Evolutionary conservation across 306 rosid genomes (phyloP), one percentile per base, ranked within the genome.

Genomic region (Quercus cerris): DNA sequence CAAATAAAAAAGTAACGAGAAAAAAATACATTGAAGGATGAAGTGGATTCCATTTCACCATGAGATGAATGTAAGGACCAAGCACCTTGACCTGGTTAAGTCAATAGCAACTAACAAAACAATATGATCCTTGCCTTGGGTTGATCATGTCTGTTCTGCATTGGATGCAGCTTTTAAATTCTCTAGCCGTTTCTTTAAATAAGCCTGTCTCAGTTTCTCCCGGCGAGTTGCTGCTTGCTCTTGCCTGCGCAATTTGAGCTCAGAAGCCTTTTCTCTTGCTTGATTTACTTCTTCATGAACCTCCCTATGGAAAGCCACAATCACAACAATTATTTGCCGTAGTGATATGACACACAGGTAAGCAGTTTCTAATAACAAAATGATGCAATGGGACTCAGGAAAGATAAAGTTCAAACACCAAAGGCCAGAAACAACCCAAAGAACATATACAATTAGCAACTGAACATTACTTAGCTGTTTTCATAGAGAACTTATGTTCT

Each of bases 271-370:
- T 71, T 84, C 93, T 85, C 98, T 88, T 6, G 93, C 97, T 79
- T 75, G 89, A 82, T 85, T 94, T 20, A 88, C 98, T 88, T 94
- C 98, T 82, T 92, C 93, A 54, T 94, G 98, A 64, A 91, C 98
- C 81, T 95, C 99, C 96, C 98, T 95, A 82, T 55, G 33, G 33
- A 31, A 83, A 63, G 86, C 74, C 67, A 82, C 75, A 25, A 75
- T 44, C 72, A 71, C 49, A 31, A 46, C 17, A 51, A 70, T 78
- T 28, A 75, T 11, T 44, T 35, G 1, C 66, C 74, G 13, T 20
- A 79, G 23, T 22, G 18, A 56, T 70, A 70, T n/a, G 46, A 76
- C 12, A 23, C 11, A 44, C 13, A 17, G 13, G n/a, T 28, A 10
- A 10, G 35, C 12, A 28, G 54, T 49, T 19, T 67, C 20, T 5